These are phyloP conservation scores for Lepidium africanum DNA, from an alignment of 345 rosid species.

Conservation along the genomic window DNA sequence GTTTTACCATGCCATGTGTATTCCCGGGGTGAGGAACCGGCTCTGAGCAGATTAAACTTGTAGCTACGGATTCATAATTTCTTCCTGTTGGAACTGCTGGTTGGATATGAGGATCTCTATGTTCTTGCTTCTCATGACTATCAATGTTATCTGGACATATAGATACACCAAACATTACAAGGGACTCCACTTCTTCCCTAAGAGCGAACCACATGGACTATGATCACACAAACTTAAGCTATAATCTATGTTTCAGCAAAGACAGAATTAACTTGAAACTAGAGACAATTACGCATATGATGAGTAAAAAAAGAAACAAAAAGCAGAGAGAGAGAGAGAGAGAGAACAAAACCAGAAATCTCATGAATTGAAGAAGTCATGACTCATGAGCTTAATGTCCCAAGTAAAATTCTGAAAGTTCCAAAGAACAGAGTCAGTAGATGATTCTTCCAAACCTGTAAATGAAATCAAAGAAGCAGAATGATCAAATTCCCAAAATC, in stretches of 20 bases:
- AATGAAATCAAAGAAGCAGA: neutral
- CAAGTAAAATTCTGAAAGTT: neutral
- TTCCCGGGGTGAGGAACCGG: conserved; percentile 14
- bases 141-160: conserved; percentile 51
- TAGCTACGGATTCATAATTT: conserved; percentile 37
- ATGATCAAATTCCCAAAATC: neutral
- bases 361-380: conserved; percentile 30
- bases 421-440: conserved; percentile 2
- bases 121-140: conserved; percentile 58
- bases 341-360: conserved; percentile 18
- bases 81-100: conserved; percentile 40
- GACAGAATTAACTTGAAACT: neutral
- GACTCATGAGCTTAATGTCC: conserved; percentile 10
- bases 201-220: neutral
- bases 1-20: conserved; percentile 42
- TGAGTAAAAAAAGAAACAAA: neutral
- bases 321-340: neutral
- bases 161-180: neutral
- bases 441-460: neutral
- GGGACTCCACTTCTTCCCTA: too few relatives aligned
- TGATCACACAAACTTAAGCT: neutral
- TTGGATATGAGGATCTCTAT: conserved; percentile 41
- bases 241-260: neutral
- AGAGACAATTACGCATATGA: neutral
- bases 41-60: conserved; percentile 38